A percentile compares a stretch with the other conserved stretches of the same genome.
phyloP scores from a whole-genome alignment of 2,329 filamentous ascomycete genomes.

The Cladosporium colombiae region DNA sequence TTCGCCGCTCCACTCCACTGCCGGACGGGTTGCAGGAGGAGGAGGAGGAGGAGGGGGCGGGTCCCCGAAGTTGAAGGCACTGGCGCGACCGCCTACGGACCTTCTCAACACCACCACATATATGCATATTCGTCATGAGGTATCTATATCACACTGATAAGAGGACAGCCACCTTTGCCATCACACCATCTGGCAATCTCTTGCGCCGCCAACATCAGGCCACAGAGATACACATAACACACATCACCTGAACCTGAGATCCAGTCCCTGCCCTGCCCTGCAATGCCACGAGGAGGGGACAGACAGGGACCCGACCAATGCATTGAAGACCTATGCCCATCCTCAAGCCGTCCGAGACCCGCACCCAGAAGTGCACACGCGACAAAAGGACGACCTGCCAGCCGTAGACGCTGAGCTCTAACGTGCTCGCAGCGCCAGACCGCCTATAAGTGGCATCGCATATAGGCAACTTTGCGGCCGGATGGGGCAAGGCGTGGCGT shows the following conservation, averaged over 20 bases:
- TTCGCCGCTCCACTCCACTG: not conserved
- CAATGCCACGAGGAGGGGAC: constrained; percentile 7
- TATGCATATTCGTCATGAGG: not conserved
- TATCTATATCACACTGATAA: not conserved
- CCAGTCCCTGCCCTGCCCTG: not conserved
- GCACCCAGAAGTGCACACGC: not conserved
- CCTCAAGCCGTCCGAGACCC: constrained; percentile 5
- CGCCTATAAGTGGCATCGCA: constrained; percentile 12
- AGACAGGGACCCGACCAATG: constrained; percentile 9
- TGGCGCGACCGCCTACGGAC: not conserved
- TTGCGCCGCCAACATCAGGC: not conserved
- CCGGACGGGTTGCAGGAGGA: not conserved
- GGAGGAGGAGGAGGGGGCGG: not conserved
- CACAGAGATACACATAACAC: not conserved
- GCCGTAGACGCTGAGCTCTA: not conserved
- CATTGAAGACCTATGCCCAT: not conserved
- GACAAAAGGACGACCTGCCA: constrained; percentile 7
- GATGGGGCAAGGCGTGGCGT: not conserved
- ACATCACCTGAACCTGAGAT: not conserved
- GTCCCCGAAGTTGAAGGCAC: not conserved
- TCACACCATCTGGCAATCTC: not conserved
- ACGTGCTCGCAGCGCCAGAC: constrained; percentile 5
- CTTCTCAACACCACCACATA: not conserved
- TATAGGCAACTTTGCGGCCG: not conserved
- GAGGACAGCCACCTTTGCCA: not conserved